phyloP scores from a whole-genome alignment of 345 rosid genomes.

The Ricinus communis region DNA sequence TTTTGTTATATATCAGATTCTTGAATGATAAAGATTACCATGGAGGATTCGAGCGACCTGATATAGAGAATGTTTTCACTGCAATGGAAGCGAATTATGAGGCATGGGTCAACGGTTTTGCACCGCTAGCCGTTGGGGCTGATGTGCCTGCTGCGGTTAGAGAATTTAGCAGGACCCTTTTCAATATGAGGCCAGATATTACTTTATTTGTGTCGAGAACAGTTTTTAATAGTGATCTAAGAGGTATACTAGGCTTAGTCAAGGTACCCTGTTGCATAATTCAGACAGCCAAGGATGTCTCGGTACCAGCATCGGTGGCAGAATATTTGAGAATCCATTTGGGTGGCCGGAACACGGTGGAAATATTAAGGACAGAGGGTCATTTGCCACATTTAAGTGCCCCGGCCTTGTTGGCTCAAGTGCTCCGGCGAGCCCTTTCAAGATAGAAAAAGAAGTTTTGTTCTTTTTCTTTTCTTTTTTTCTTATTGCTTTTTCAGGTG shows the following conservation, averaged over 20 bases:
- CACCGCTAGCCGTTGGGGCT: slow-evolving; percentile 71
- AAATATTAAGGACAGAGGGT: slow-evolving; percentile 64
- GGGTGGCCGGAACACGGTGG: slow-evolving; percentile 68
- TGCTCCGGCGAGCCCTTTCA: slow-evolving; percentile 62
- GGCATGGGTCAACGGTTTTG: slow-evolving; percentile 79
- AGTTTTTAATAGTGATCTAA: slow-evolving; percentile 64
- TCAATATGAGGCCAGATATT: slow-evolving; percentile 91
- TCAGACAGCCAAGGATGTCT: slow-evolving; percentile 63
- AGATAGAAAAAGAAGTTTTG: no score
- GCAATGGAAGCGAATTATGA: slow-evolving; percentile 84
- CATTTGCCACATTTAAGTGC: slow-evolving; percentile 89
- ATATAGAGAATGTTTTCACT: slow-evolving; percentile 57
- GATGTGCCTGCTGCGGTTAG: slow-evolving; percentile 82
- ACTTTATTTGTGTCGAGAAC: slow-evolving; percentile 57
- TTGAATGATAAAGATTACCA: slow-evolving; percentile 61
- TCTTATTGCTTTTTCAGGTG: slow-evolving; percentile 28
- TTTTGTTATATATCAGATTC: slow-evolving; percentile 18
- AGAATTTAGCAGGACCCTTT: slow-evolving; percentile 79
- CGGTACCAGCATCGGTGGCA: slow-evolving; percentile 69
- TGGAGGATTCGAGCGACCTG: slow-evolving; percentile 66
- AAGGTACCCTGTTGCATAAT: slow-evolving; percentile 61
- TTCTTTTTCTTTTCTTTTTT: no score
- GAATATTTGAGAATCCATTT: slow-evolving; percentile 60
- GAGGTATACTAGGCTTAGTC: slow-evolving; percentile 69
- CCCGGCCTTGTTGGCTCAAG: slow-evolving; percentile 56